These are phyloP conservation scores for Ustilago nuda DNA, from an alignment of 1,284 basidiomycete genomes.

Conservation along the genomic window DNA sequence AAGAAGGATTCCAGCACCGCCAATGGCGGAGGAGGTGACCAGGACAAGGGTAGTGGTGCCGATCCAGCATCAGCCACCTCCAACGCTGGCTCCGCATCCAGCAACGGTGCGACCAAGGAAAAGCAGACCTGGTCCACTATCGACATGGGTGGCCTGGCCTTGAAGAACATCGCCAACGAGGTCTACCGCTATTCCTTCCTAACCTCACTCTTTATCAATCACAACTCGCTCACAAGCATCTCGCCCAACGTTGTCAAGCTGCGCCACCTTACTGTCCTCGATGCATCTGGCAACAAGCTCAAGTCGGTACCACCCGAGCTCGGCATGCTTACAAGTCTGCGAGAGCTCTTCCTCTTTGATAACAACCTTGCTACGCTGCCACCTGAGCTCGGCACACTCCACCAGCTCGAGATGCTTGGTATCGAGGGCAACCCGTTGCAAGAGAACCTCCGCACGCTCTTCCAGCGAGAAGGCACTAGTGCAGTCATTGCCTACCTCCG, in stretches of 20 bases:
- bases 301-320: slow-evolving; percentile 84
- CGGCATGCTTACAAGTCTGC: slow-evolving; percentile 88
- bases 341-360: slow-evolving; percentile 95
- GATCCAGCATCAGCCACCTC: slow-evolving; percentile 19
- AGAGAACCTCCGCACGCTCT: slow-evolving; percentile 78
- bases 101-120: slow-evolving; percentile 21
- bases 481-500: slow-evolving; percentile 88
- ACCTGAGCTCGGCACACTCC: slow-evolving; percentile 86
- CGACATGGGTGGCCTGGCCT: slow-evolving; percentile 93
- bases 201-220: slow-evolving; percentile 94
- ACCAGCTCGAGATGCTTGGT: slow-evolving; percentile 92
- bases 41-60: slow-evolving; percentile 28
- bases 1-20: slow-evolving; percentile 46
- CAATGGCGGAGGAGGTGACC: slow-evolving; percentile 46
- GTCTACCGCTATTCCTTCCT: slow-evolving; percentile 93
- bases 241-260: slow-evolving; percentile 87
- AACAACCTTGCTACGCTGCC: slow-evolving; percentile 89
- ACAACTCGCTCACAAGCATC: slow-evolving; percentile 85
- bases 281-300: slow-evolving; percentile 91
- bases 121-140: slow-evolving; percentile 81
- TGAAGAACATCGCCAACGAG: slow-evolving; percentile 87
- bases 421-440: slow-evolving; percentile 96
- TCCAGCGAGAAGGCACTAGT: slow-evolving; percentile 92
- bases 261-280: slow-evolving; percentile 87
- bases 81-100: slow-evolving; percentile 26